Evolutionary conservation across 768 basidiomycete species (phyloP).

Genomic region (Boletellus sp.): DNA sequence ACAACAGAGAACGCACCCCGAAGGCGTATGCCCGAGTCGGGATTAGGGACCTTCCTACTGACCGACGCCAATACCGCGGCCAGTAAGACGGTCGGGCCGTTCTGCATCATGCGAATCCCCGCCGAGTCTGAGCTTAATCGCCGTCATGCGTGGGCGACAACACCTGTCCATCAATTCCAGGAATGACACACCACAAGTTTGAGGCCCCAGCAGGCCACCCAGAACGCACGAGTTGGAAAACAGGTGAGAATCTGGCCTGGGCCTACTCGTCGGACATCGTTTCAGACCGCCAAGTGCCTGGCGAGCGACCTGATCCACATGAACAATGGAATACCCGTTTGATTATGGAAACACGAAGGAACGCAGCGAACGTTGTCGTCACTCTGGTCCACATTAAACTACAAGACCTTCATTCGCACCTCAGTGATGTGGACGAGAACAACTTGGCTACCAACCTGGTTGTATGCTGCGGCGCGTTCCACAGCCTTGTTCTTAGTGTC

Average conservation of each 20-base stretch:
- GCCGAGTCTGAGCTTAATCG: conserved; percentile 15
- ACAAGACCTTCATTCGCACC: not conserved
- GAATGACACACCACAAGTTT: conserved; percentile 7
- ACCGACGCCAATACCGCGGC: conserved; percentile 4
- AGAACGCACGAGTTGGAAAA: not conserved
- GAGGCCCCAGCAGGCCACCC: conserved; percentile 7
- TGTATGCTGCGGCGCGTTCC: not conserved
- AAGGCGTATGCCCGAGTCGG: conserved; percentile 3
- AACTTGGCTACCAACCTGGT: conserved; percentile 12
- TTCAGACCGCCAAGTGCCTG: conserved; percentile 7
- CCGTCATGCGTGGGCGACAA: conserved; percentile 15
- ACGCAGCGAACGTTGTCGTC: conserved; percentile 4
- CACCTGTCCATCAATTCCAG: conserved; percentile 3
- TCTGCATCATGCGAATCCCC: conserved; percentile 24
- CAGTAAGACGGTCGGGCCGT: conserved; percentile 4
- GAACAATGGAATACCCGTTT: conserved; percentile 5
- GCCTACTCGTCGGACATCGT: not conserved
- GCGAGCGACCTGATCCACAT: conserved; percentile 22
- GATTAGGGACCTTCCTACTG: conserved; percentile 2
- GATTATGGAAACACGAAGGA: not conserved
- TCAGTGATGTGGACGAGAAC: conserved; percentile 6
- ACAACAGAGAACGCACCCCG: conserved; percentile 22
- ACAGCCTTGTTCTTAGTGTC: conserved; percentile 1
- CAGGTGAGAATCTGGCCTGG: conserved; percentile 11
- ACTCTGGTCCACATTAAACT: not conserved